phyloP scores from a whole-genome alignment of 208 protist species.

The Trypanosomatidae sp. region DNA sequence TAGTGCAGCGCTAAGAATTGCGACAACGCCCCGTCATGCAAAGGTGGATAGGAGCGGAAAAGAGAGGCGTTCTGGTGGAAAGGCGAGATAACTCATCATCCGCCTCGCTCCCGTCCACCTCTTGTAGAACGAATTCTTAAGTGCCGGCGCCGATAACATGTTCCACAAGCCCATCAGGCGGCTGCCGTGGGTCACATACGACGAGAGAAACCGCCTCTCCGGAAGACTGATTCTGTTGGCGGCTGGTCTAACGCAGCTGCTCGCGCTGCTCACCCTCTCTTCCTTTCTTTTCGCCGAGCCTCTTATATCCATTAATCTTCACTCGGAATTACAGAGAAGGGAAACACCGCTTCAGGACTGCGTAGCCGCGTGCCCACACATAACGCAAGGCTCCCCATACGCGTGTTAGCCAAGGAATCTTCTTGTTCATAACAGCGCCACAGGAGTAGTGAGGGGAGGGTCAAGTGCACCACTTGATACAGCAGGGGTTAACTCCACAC shows the following conservation, averaged over 20 bases:
- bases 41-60: background rate
- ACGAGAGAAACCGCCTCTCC: background rate
- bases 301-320: constrained; percentile 3
- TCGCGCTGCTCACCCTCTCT: background rate
- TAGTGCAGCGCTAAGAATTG: background rate
- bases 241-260: background rate
- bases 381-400: background rate
- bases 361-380: background rate
- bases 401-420: background rate
- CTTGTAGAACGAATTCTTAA: background rate
- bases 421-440: background rate
- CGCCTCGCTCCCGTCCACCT: too few species aligned
- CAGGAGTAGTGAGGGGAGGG: background rate
- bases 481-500: background rate
- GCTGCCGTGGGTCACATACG: background rate
- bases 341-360: background rate
- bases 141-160: background rate
- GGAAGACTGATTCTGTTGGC: background rate
- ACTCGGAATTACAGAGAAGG: background rate
- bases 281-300: background rate
- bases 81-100: background rate
- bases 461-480: background rate
- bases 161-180: background rate
- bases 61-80: background rate
- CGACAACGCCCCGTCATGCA: background rate